Evolutionary conservation across 495 filamentous ascomycete genomes (phyloP), one percentile per base, ranked within the genome.

Genomic region (Aspergillus biplanus): DNA sequence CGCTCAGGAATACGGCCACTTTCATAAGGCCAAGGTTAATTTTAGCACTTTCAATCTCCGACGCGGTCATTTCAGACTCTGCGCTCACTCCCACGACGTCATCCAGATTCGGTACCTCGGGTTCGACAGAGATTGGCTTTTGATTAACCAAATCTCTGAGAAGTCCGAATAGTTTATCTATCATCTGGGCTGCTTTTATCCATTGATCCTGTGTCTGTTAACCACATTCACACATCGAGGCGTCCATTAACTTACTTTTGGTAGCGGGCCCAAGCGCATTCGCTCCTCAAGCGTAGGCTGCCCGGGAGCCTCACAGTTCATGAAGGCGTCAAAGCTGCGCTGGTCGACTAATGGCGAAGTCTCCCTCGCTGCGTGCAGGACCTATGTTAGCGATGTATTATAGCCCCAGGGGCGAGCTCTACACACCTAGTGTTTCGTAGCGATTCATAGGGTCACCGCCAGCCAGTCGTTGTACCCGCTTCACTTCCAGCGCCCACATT

Each of bases 251-350:
- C 74, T 57, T 69, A 82, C 80, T 56, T 65, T 66, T 58, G 80
- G 80, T 42, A 77, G 57, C 7, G 79, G 76, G 27, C 80, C 80
- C 55, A 71, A 48, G 42, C 78, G 74, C 58, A 82, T 59, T 21
- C 68, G 69, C 60, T 81, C 67, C 61, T 83, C 80, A 35, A 84
- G 76, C 13, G 69, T 67, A 15, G 73, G 67, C 66, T 77, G 71
- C 21, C 65, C 69, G 31, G 65, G 64, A 6, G 71, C 69, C 66
- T 85, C 80, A 58, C 78, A 80, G 39, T 76, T 78, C 72, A 82
- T 80, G 46, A 82, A 83, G 35, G 78, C 74, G 37, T 71, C 67
- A 39, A 73, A 80, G 7, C 58, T 63, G 52, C 79, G 72, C 52
- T 73, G 67, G 58, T 82, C 79, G 9, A 67, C 37, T 31, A 68